A percentile compares a stretch with the other conserved stretches of the same genome.
Conservation (phyloP, 2,329 filamentous ascomycete species). For the Clarireedia sp. region DNA sequence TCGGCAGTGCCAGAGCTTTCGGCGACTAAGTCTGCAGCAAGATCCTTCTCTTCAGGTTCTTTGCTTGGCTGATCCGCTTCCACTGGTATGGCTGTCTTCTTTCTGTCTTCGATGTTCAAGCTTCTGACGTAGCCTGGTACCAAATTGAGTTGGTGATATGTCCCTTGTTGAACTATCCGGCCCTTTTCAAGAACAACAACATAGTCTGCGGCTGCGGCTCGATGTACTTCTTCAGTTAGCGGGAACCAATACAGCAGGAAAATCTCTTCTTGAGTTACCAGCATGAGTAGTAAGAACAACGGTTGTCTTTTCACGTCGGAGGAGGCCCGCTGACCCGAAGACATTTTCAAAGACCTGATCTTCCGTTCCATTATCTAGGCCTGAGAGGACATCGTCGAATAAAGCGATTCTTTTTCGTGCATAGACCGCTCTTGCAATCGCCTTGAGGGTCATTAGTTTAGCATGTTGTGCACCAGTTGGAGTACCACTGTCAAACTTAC, state of each 20-base stretch:
- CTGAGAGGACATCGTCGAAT: slow-evolving; percentile 23
- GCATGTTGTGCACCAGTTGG: not conserved
- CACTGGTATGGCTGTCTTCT: not conserved
- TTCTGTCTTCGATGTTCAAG: not conserved
- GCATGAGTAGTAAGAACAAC: slow-evolving; percentile 27
- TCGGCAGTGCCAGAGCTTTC: not conserved
- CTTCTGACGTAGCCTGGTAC: not conserved
- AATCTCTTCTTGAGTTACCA: not conserved
- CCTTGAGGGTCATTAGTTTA: slow-evolving; percentile 31
- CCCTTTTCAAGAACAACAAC: slow-evolving; percentile 31
- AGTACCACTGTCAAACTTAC: slow-evolving; percentile 3
- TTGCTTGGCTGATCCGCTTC: not conserved
- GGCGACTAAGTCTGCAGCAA: not conserved
- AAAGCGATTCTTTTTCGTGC: slow-evolving; percentile 13
- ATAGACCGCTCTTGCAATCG: slow-evolving; percentile 21
- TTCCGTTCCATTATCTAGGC: slow-evolving; percentile 19
- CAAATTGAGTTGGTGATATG: slow-evolving; percentile 13
- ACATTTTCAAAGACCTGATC: slow-evolving; percentile 13
- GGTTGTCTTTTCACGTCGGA: slow-evolving; percentile 26
- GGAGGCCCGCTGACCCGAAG: slow-evolving; percentile 11
- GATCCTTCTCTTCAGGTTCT: not conserved
- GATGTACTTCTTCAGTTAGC: slow-evolving; percentile 24
- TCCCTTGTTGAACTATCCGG: slow-evolving; percentile 30
- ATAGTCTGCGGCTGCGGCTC: slow-evolving; percentile 33
- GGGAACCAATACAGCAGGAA: no score